These are phyloP conservation scores for Favolaschia claudopus DNA, from an alignment of 768 basidiomycete genomes.

Conservation along the genomic window DNA sequence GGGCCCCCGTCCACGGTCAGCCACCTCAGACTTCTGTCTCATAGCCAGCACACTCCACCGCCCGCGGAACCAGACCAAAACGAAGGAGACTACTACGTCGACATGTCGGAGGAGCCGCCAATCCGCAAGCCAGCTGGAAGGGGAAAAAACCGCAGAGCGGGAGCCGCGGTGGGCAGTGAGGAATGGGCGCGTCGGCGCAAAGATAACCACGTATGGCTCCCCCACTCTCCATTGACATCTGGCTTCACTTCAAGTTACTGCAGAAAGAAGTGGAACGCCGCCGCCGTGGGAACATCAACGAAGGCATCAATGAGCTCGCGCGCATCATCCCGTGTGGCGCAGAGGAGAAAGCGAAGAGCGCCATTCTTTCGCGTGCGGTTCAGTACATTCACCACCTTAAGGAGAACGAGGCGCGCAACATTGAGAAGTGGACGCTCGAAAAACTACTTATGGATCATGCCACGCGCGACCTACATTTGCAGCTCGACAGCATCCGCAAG, in stretches of 20 bases:
- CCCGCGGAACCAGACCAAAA: constrained; percentile 36
- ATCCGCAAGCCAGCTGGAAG: constrained; percentile 38
- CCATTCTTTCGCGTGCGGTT: constrained; percentile 86
- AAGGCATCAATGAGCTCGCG: constrained; percentile 92
- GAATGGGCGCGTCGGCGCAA: constrained; percentile 85
- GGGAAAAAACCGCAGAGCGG: constrained; percentile 56
- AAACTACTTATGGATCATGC: constrained; percentile 93
- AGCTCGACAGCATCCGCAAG: constrained; percentile 83
- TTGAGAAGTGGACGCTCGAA: constrained; percentile 94
- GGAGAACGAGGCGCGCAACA: constrained; percentile 89
- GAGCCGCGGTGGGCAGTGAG: constrained; percentile 71
- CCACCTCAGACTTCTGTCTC: constrained; percentile 56
- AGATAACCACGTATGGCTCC: constrained; percentile 78
- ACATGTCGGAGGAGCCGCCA: constrained; percentile 33
- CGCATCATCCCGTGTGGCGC: constrained; percentile 88
- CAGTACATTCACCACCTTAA: constrained; percentile 93
- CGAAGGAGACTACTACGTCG: constrained; percentile 36
- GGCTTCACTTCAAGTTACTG: constrained; percentile 2
- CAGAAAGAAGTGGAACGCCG: constrained; percentile 99
- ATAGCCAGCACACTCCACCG: constrained; percentile 21
- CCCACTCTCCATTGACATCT: neutral
- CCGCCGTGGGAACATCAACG: constrained; percentile 94
- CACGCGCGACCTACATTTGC: constrained; percentile 85
- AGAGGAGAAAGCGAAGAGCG: constrained; percentile 90
- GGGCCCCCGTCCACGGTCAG: constrained; percentile 67